Evolutionary conservation across 2,329 filamentous ascomycete genomes (phyloP).

Genomic region (Madurella fahalii): DNA sequence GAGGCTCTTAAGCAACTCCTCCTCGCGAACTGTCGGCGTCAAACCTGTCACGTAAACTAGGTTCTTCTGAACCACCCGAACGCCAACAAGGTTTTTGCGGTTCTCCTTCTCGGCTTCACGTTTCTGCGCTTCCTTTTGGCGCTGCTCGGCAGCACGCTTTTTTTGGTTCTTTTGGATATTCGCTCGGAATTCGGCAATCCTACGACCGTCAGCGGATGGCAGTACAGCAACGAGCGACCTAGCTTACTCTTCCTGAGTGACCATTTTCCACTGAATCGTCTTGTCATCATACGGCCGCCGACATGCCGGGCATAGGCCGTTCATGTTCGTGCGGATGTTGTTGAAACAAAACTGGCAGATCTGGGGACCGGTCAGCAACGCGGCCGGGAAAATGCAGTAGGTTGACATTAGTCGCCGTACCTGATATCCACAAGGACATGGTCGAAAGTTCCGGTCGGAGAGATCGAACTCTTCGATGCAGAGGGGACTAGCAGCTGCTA

Average conservation of each 20-base stretch:
- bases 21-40: slow-evolving; percentile 85
- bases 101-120: slow-evolving; percentile 94
- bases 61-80: slow-evolving; percentile 97
- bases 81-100: slow-evolving; percentile 91
- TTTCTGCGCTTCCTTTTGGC: slow-evolving; percentile 93
- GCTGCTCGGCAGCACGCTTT: slow-evolving; percentile 74
- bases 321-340: slow-evolving; percentile 98
- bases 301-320: slow-evolving; percentile 95
- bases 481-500: slow-evolving; percentile 64
- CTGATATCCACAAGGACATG: slow-evolving; percentile 97
- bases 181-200: slow-evolving; percentile 69
- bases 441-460: slow-evolving; percentile 92
- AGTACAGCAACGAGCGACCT: neutral
- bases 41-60: slow-evolving; percentile 96
- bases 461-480: slow-evolving; percentile 99
- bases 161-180: slow-evolving; percentile 88
- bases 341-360: slow-evolving; percentile 99
- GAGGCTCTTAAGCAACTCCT: slow-evolving; percentile 84
- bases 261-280: slow-evolving; percentile 94
- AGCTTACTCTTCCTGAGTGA: slow-evolving; percentile 84
- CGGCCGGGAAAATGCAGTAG: neutral
- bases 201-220: slow-evolving; percentile 34
- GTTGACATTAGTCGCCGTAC: slow-evolving; percentile 46
- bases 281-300: slow-evolving; percentile 93
- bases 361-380: slow-evolving; percentile 42